Evolutionary conservation across 768 basidiomycete species (phyloP), one percentile per base, ranked within the genome.

Genomic region (Trametes punicea): DNA sequence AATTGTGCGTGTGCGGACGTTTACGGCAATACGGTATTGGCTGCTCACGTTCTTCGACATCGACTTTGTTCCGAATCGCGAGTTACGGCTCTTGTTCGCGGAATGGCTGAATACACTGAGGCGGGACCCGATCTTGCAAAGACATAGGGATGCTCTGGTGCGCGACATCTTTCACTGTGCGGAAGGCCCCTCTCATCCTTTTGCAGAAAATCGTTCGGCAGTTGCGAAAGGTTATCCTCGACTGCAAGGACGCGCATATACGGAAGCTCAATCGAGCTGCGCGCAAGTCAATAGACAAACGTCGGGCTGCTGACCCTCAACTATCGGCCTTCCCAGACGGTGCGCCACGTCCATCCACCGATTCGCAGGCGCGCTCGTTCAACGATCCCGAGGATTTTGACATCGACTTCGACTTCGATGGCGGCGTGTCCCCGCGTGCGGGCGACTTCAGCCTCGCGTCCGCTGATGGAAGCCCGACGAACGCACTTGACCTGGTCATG

Each of bases 21-120:
- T 93, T 67, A 88, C 92, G 29, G 91, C 92, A 5, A 83, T 95
- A 51, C 81, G 91, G 39, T 92, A 92, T 66, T 97, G 94, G 93
- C 69, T 96, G 41, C 73, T 92, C 65, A 93, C 91, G 6, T 95
- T 95, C 70, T 96, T 95, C 69, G 80, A 79, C 46, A 87, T 90
- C 60, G 93, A 97, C 68, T 96, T 95, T 65, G 71, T 93, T 56
- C 85, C 88, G 39, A 86, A 90, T 70, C 80, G 83, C 56, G 89
- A 88, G 63, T 71, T 96, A 65, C 77, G 93, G 62, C 67, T 84
- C 25, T 68, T 87, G 39, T 75, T 94, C 44, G 82, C 90, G 16
- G 77, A 80, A 44, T 95, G 91, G 90, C 65, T 96, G 55, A 97
- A 96, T 69, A 73, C 81, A n/a, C 70, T 92, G 55, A 75, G 82